Conservation (phyloP, 768 basidiomycete genomes). For the Suillus clintonianus region DNA sequence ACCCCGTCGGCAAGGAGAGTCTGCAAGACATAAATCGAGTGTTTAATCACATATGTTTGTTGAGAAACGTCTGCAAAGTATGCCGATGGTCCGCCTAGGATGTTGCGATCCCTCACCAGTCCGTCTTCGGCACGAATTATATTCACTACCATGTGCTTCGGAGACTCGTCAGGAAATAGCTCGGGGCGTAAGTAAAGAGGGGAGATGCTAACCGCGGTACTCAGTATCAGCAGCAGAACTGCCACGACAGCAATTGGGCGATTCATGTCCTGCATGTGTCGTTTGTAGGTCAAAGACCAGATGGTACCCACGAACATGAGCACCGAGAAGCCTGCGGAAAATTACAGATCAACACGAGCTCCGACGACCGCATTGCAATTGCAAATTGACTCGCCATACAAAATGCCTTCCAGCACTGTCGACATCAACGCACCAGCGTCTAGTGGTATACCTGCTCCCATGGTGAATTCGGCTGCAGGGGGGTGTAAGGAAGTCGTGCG, state of each 20-base stretch:
- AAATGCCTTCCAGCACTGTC: not conserved
- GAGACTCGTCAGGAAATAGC: not conserved
- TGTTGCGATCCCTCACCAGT: slow-evolving; percentile 18
- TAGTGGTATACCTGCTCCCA: not conserved
- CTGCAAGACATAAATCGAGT: slow-evolving; percentile 17
- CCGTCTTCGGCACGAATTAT: slow-evolving; percentile 19
- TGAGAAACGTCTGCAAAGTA: slow-evolving; percentile 24
- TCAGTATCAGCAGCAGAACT: slow-evolving; percentile 18
- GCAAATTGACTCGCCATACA: not conserved
- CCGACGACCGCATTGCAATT: not conserved
- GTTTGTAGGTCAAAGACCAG: slow-evolving; percentile 18
- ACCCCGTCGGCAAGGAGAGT: slow-evolving; percentile 9
- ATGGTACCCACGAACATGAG: slow-evolving; percentile 36
- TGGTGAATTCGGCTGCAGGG: not conserved
- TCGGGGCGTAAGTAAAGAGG: not conserved
- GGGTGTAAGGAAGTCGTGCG: not conserved
- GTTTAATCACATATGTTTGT: slow-evolving; percentile 26
- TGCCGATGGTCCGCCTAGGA: slow-evolving; percentile 20
- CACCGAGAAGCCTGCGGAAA: slow-evolving; percentile 33
- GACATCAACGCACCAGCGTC: not conserved
- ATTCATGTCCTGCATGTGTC: slow-evolving; percentile 9
- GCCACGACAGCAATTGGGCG: slow-evolving; percentile 16
- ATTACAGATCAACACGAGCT: not conserved
- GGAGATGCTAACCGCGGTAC: slow-evolving; percentile 18
- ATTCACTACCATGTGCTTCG: slow-evolving; percentile 15